phyloP scores from a whole-genome alignment of 148 eudicot genomes.

The Persicaria tinctoria region DNA sequence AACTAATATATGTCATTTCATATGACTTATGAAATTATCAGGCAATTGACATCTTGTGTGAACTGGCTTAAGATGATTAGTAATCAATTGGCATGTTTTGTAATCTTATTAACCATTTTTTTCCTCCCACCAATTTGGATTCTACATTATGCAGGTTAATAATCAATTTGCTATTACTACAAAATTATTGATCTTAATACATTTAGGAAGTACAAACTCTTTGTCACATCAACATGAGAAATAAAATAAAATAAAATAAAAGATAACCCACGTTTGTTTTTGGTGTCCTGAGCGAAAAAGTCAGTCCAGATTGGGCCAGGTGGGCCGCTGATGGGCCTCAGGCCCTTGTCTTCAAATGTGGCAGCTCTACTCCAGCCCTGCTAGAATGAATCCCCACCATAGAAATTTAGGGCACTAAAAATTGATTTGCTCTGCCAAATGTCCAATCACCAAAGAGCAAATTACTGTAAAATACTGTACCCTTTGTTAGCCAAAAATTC shows the following conservation, averaged over 20 bases:
- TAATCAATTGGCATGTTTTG: neutral
- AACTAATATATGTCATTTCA: too few species aligned
- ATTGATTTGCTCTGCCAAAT: slow-evolving; percentile 9
- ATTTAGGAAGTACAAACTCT: neutral
- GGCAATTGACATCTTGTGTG: too few species aligned
- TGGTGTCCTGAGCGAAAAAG: neutral
- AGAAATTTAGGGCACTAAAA: slow-evolving; percentile 3
- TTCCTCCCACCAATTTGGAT: neutral
- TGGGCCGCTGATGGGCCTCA: slow-evolving; percentile 12
- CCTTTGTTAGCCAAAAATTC: too few species aligned
- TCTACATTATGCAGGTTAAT: neutral
- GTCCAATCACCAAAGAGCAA: slow-evolving; percentile 2
- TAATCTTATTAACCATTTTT: neutral
- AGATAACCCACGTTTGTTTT: neutral
- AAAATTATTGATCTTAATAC: neutral
- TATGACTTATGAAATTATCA: too few species aligned
- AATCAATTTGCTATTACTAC: too few species aligned
- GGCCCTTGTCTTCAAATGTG: slow-evolving; percentile 7
- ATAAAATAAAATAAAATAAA: neutral
- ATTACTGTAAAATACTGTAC: neutral
- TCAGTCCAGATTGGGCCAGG: slow-evolving; percentile 6
- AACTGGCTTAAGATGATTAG: too few species aligned
- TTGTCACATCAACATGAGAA: slow-evolving; percentile 3
- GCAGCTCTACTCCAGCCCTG: slow-evolving; percentile 3
- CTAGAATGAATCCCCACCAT: slow-evolving; percentile 5